Percentiles rank a stretch among this genome's conserved stretches.
Evolutionary conservation across 176 grass and related monocot species (phyloP).

Genomic region (Aechmea fasciata): DNA sequence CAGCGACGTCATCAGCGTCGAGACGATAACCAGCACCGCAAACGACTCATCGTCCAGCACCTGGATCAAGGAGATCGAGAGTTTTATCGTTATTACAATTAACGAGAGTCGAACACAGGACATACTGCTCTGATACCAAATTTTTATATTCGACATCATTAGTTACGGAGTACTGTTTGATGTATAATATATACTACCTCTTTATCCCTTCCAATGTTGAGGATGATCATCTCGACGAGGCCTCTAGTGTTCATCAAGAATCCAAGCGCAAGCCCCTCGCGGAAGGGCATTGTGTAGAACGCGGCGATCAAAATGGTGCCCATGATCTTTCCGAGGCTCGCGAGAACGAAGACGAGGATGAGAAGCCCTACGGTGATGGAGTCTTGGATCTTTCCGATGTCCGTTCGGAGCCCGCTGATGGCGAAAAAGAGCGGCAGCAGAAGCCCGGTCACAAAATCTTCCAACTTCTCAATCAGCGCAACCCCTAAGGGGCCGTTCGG

Average conservation of each 20-base stretch:
- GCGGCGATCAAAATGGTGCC: conserved; percentile 51
- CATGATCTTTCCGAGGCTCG: conserved; percentile 59
- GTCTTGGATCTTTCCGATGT: conserved; percentile 34
- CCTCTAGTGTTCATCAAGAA: conserved; percentile 82
- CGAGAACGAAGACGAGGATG: conserved; percentile 51
- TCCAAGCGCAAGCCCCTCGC: conserved; percentile 55
- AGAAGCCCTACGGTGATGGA: conserved; percentile 33
- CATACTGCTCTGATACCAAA: no score
- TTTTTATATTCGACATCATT: no score
- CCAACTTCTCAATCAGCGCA: conserved; percentile 46
- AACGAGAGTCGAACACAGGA: not conserved
- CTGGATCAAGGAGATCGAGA: conserved; percentile 9
- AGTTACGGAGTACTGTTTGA: no score
- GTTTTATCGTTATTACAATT: not conserved
- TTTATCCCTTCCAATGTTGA: conserved; percentile 70
- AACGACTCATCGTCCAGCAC: conserved; percentile 58
- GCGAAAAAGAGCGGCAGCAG: conserved; percentile 65
- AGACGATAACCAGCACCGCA: conserved; percentile 52
- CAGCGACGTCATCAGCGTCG: conserved; percentile 45
- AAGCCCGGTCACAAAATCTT: conserved; percentile 57
- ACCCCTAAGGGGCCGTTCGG: conserved; percentile 50
- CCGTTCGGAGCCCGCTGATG: conserved; percentile 52
- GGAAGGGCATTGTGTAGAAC: conserved; percentile 47
- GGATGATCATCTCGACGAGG: conserved; percentile 55
- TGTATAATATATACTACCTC: conserved; percentile 29